Conservation (phyloP, 345 rosid genomes). For the Bretschneidera sinensis region DNA sequence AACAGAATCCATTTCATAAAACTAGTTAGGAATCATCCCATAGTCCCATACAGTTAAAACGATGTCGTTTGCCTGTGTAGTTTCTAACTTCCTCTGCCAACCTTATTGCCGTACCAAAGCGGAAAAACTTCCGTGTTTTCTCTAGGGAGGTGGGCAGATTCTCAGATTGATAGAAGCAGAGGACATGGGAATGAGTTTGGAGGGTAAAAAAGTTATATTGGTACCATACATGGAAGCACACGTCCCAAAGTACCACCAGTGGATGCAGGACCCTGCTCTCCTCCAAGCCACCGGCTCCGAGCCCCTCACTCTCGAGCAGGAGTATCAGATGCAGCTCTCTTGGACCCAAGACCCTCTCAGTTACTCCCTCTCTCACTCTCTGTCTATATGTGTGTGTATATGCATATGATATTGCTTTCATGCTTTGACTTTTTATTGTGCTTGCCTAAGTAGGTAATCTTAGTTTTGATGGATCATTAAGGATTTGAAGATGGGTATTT, state of each 20-base stretch:
- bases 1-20: no score
- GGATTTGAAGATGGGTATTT: slow-evolving; percentile 16
- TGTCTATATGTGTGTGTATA: not conserved
- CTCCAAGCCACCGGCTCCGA: slow-evolving; percentile 89
- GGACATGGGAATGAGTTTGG: slow-evolving; percentile 54
- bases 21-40: no score
- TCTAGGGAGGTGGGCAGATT: not conserved
- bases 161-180: slow-evolving; percentile 11
- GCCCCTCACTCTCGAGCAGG: slow-evolving; percentile 77
- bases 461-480: slow-evolving; percentile 9
- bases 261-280: slow-evolving; percentile 89
- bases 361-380: slow-evolving; percentile 17
- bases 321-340: slow-evolving; percentile 75
- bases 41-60: no score
- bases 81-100: not conserved
- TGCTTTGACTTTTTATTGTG: not conserved
- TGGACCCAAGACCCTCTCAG: slow-evolving; percentile 94
- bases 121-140: not conserved
- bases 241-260: slow-evolving; percentile 71
- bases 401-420: no score
- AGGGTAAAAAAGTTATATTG: slow-evolving; percentile 68
- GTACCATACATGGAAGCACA: slow-evolving; percentile 82
- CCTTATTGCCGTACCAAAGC: not conserved
- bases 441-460: not conserved
- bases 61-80: not conserved